Conservation (phyloP, 768 basidiomycete species). For the Rhodotorula diobovata region DNA sequence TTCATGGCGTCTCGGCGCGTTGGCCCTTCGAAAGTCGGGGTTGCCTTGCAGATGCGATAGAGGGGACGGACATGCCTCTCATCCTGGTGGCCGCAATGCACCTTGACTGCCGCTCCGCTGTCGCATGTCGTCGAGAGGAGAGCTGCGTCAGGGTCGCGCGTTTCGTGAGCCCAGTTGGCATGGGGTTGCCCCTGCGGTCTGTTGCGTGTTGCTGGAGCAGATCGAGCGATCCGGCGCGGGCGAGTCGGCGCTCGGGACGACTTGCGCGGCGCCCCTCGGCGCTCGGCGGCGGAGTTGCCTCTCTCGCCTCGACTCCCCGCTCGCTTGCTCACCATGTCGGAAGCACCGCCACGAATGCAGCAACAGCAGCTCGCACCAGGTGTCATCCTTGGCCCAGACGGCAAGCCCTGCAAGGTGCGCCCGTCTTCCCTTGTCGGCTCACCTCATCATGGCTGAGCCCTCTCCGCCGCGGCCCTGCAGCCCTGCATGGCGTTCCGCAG, state of each 20-base stretch:
- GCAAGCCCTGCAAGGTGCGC: conserved; percentile 91
- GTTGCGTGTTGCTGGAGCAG: too few relatives aligned
- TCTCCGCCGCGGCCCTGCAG: conserved; percentile 4
- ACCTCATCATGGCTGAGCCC: background rate
- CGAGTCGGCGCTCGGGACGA: too few relatives aligned
- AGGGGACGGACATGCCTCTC: background rate
- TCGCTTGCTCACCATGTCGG: background rate
- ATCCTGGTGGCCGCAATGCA: background rate
- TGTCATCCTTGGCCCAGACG: conserved; percentile 80
- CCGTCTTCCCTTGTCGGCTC: background rate
- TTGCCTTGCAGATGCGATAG: conserved; percentile 8
- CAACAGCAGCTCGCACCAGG: conserved; percentile 23
- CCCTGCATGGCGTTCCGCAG: conserved; percentile 63
- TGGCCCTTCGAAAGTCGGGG: background rate
- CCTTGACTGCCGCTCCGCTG: too few relatives aligned
- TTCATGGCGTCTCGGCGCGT: background rate
- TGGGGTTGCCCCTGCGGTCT: too few relatives aligned
- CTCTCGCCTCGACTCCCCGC: too few relatives aligned
- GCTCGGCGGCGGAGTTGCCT: too few relatives aligned
- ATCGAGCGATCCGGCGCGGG: too few relatives aligned
- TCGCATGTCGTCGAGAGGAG: too few relatives aligned
- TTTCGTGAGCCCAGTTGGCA: too few relatives aligned
- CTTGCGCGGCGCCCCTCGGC: too few relatives aligned
- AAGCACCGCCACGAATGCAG: background rate
- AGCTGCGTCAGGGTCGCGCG: too few relatives aligned